Percentiles rank a stretch among this genome's conserved stretches.
Evolutionary conservation across 2,329 filamentous ascomycete species (phyloP).

Genomic region (Pseudophaeomoniella oleicola): DNA sequence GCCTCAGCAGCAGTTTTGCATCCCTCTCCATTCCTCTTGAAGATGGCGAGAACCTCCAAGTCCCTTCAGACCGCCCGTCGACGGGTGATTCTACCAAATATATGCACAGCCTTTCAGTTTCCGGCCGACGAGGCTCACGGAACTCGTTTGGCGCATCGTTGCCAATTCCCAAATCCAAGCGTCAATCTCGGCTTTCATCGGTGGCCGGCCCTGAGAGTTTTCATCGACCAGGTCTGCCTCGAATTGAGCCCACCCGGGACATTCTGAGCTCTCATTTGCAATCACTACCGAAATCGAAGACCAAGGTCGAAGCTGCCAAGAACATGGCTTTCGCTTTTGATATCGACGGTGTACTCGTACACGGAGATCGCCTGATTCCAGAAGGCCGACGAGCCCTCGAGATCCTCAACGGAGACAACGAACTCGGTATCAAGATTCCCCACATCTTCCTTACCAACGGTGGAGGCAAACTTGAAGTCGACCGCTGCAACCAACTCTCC

Average conservation of each 20-base stretch:
- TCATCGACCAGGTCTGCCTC: slow-evolving; percentile 20
- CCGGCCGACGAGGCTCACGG: slow-evolving; percentile 51
- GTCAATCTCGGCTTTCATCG: slow-evolving; percentile 52
- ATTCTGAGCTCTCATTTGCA: slow-evolving; percentile 48
- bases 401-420: slow-evolving; percentile 61
- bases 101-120: slow-evolving; percentile 59
- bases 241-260: slow-evolving; percentile 44
- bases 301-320: slow-evolving; percentile 56
- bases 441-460: slow-evolving; percentile 46
- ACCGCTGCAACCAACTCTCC: slow-evolving; percentile 51
- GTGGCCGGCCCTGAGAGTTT: slow-evolving; percentile 32
- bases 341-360: slow-evolving; percentile 55
- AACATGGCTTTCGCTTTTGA: slow-evolving; percentile 67
- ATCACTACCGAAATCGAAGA: slow-evolving; percentile 44
- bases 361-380: slow-evolving; percentile 55
- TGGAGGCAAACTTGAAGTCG: slow-evolving; percentile 54
- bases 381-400: slow-evolving; percentile 51
- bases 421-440: slow-evolving; percentile 60
- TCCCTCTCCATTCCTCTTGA: not conserved
- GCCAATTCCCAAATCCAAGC: slow-evolving; percentile 57
- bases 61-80: slow-evolving; percentile 53
- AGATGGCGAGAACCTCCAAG: slow-evolving; percentile 39
- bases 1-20: not conserved
- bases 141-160: slow-evolving; percentile 64
- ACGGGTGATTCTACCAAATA: slow-evolving; percentile 53